These are phyloP conservation scores for Aspergillus tubingensis DNA, from an alignment of 2,329 filamentous ascomycete species.

Conservation along the genomic window DNA sequence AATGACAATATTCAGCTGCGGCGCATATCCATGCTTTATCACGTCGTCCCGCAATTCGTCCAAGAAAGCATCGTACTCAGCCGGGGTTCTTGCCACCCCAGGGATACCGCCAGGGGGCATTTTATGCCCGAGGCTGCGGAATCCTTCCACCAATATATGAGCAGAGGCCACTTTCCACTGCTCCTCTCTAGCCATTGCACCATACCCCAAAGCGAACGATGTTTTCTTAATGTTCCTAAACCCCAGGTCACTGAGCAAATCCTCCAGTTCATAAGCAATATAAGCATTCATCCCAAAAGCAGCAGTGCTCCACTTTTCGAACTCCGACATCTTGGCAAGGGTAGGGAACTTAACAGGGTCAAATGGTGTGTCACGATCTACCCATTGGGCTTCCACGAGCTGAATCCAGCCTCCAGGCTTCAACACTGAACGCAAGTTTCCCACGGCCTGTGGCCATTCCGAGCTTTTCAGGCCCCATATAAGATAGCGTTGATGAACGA, in stretches of 20 bases:
- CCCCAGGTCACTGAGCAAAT: conserved; percentile 3
- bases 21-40: conserved; percentile 15
- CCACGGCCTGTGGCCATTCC: conserved; percentile 13
- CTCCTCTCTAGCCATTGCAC: conserved; percentile 6
- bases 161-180: conserved; percentile 9
- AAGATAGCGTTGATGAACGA: conserved; percentile 16
- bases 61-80: conserved; percentile 13
- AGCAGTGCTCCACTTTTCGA: conserved; percentile 14
- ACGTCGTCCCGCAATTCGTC: conserved; percentile 14
- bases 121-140: conserved; percentile 15
- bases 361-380: conserved; percentile 3
- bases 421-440: conserved; percentile 7
- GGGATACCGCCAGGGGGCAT: conserved; percentile 18
- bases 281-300: conserved; percentile 15
- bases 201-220: conserved; percentile 13
- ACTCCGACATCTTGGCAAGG: conserved; percentile 10
- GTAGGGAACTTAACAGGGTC: background rate
- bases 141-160: conserved; percentile 11
- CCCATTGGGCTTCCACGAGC: conserved; percentile 16
- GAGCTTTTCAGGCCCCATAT: conserved; percentile 14
- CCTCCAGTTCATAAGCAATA: conserved; percentile 13
- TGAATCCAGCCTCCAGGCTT: conserved; percentile 15
- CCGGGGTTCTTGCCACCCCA: conserved; percentile 12
- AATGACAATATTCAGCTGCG: conserved; percentile 10
- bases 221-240: conserved; percentile 10